phyloP scores from a whole-genome alignment of 2,329 filamentous ascomycete genomes.

The Arthrobotrys sinensis region DNA sequence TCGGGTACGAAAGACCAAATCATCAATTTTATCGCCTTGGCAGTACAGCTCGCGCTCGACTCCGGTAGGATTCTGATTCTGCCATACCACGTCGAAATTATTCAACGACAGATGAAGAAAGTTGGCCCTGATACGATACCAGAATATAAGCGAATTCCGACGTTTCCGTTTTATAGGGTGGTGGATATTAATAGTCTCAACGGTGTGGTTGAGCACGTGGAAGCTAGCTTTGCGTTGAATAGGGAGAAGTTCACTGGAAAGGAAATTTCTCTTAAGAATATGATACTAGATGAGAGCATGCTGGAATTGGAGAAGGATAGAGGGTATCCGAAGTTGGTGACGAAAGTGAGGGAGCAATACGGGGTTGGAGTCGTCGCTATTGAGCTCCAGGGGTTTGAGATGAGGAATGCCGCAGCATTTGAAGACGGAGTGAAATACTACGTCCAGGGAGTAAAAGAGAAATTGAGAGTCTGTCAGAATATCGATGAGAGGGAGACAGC shows the following conservation, averaged over 20 bases:
- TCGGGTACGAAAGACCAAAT: constrained; percentile 48
- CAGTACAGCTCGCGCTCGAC: constrained; percentile 45
- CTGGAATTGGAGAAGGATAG: constrained; percentile 30
- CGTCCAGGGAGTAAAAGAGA: constrained; percentile 12
- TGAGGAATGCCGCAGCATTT: constrained; percentile 40
- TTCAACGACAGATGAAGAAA: constrained; percentile 43
- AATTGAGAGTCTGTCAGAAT: constrained; percentile 47
- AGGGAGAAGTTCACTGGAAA: constrained; percentile 42
- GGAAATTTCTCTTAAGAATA: constrained; percentile 15
- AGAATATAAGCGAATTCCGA: constrained; percentile 48
- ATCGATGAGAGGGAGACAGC: constrained; percentile 54
- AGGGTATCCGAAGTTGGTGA: constrained; percentile 40
- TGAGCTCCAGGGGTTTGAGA: constrained; percentile 43
- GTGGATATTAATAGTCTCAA: constrained; percentile 52
- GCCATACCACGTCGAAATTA: constrained; percentile 52
- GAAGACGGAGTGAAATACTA: constrained; percentile 10
- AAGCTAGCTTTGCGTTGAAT: constrained; percentile 54
- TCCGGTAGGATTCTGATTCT: constrained; percentile 47
- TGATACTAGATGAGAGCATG: constrained; percentile 37
- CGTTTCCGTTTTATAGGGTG: constrained; percentile 54
- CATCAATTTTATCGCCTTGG: constrained; percentile 45
- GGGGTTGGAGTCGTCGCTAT: constrained; percentile 33
- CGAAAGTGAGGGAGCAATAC: constrained; percentile 15
- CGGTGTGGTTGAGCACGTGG: constrained; percentile 42
- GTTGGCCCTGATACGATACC: constrained; percentile 46